These are phyloP conservation scores for Sclerotinia nivalis DNA, from an alignment of 2,329 filamentous ascomycete genomes.

Conservation along the genomic window DNA sequence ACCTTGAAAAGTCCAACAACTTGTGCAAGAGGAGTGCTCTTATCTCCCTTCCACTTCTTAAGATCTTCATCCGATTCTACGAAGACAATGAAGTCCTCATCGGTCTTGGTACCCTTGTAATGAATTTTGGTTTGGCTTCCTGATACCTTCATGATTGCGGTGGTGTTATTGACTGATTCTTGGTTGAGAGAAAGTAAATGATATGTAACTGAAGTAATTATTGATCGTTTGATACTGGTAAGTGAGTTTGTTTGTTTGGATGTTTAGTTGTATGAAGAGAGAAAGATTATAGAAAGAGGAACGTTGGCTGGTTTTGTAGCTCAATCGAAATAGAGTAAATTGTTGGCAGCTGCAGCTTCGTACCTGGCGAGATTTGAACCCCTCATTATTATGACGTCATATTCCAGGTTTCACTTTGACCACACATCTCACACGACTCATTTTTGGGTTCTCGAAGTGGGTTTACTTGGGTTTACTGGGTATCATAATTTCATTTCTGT, in stretches of 20 bases:
- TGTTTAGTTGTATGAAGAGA: constrained; percentile 15
- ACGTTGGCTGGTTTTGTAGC: constrained; percentile 39
- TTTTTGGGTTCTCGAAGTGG: not conserved
- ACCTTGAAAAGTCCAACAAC: constrained; percentile 88
- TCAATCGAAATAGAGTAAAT: constrained; percentile 23
- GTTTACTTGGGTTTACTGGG: not conserved
- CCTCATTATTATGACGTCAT: constrained; percentile 23
- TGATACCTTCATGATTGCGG: constrained; percentile 54
- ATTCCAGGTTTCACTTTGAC: constrained; percentile 11
- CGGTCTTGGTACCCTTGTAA: constrained; percentile 65
- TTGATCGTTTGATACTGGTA: constrained; percentile 20
- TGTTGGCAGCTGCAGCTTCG: constrained; percentile 25
- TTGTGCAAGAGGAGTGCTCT: constrained; percentile 74
- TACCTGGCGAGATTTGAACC: constrained; percentile 33
- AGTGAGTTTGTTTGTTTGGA: constrained; percentile 14
- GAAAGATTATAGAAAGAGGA: constrained; percentile 25
- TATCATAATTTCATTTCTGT: not conserved
- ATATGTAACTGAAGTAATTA: constrained; percentile 17
- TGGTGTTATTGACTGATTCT: constrained; percentile 19
- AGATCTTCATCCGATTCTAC: constrained; percentile 62
- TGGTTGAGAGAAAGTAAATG: constrained; percentile 14
- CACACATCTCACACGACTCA: constrained; percentile 21
- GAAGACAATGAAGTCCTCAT: constrained; percentile 68
- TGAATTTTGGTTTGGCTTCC: constrained; percentile 62
- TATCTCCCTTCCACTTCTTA: constrained; percentile 81